These are phyloP conservation scores for Ustilago bromivora DNA, from an alignment of 1,284 basidiomycete genomes.

Conservation along the genomic window DNA sequence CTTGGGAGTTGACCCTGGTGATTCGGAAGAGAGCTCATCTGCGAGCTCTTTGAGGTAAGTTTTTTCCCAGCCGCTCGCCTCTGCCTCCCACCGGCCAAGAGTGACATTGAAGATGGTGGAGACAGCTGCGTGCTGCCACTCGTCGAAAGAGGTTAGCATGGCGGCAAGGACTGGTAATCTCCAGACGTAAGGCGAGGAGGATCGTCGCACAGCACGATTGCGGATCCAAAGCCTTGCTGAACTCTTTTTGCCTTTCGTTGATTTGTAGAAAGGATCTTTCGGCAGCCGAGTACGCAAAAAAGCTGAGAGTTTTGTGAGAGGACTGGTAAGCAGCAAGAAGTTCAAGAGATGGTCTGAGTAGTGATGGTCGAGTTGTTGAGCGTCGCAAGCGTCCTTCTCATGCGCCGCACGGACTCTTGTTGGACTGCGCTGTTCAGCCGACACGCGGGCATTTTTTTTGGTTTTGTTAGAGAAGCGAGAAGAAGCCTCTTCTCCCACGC, in stretches of 20 bases:
- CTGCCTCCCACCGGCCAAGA: conserved; percentile 81
- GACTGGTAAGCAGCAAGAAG: neutral
- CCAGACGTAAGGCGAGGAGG: neutral
- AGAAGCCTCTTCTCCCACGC: conserved; percentile 1
- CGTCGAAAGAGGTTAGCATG: conserved; percentile 41
- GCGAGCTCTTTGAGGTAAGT: conserved; percentile 86
- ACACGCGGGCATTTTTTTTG: neutral
- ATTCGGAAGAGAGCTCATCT: conserved; percentile 79
- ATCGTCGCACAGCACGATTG: neutral
- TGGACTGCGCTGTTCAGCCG: neutral
- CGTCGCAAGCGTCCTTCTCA: conserved; percentile 6
- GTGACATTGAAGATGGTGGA: conserved; percentile 81
- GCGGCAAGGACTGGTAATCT: neutral
- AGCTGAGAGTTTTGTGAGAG: neutral
- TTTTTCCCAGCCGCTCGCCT: conserved; percentile 78
- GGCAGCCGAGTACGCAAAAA: neutral
- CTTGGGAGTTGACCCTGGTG: conserved; percentile 64
- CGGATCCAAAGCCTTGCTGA: neutral
- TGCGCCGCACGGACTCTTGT: neutral
- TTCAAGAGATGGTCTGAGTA: neutral
- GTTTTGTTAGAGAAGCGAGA: neutral
- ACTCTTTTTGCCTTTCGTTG: neutral
- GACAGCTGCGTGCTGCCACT: conserved; percentile 82
- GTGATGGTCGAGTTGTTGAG: neutral
- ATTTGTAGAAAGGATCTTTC: neutral